These are phyloP conservation scores for Colletotrichum endophyticum DNA, from an alignment of 2,329 filamentous ascomycete species.

Conservation along the genomic window DNA sequence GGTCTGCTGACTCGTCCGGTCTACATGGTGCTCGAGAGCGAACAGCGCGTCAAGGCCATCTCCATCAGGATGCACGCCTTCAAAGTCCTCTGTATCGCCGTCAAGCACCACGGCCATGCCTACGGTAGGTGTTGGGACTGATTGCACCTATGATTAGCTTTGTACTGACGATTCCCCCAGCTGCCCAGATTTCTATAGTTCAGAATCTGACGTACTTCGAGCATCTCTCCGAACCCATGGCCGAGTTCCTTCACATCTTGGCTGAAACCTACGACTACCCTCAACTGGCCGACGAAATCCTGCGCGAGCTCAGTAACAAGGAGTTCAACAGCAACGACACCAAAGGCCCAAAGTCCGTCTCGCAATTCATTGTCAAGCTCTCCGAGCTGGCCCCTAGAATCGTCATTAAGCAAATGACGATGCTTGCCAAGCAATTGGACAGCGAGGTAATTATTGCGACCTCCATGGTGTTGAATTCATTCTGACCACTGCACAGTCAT, in stretches of 20 bases:
- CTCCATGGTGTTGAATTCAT: not conserved
- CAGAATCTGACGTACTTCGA: slow-evolving; percentile 98
- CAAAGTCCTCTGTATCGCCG: slow-evolving; percentile 93
- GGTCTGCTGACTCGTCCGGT: slow-evolving; percentile 89
- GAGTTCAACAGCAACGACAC: slow-evolving; percentile 98
- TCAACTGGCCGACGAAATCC: slow-evolving; percentile 90
- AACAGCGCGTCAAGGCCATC: slow-evolving; percentile 87
- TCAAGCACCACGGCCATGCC: slow-evolving; percentile 97
- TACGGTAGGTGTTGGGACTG: slow-evolving; percentile 68
- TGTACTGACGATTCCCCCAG: slow-evolving; percentile 51
- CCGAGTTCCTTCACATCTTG: slow-evolving; percentile 94
- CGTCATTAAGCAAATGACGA: slow-evolving; percentile 97
- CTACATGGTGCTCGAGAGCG: slow-evolving; percentile 93
- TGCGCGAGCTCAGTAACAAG: slow-evolving; percentile 94
- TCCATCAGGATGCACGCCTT: slow-evolving; percentile 95
- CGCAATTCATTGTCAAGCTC: slow-evolving; percentile 88
- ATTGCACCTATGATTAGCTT: not conserved
- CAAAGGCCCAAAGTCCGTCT: slow-evolving; percentile 94
- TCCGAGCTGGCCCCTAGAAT: slow-evolving; percentile 90
- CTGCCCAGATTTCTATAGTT: slow-evolving; percentile 95
- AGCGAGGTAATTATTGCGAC: slow-evolving; percentile 70
- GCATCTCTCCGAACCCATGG: slow-evolving; percentile 98
- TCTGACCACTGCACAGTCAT: slow-evolving; percentile 61
- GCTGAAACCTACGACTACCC: slow-evolving; percentile 98
- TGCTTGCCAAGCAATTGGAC: slow-evolving; percentile 92